Conservation (phyloP, 305 asterid species). For the Rubia balearica region DNA sequence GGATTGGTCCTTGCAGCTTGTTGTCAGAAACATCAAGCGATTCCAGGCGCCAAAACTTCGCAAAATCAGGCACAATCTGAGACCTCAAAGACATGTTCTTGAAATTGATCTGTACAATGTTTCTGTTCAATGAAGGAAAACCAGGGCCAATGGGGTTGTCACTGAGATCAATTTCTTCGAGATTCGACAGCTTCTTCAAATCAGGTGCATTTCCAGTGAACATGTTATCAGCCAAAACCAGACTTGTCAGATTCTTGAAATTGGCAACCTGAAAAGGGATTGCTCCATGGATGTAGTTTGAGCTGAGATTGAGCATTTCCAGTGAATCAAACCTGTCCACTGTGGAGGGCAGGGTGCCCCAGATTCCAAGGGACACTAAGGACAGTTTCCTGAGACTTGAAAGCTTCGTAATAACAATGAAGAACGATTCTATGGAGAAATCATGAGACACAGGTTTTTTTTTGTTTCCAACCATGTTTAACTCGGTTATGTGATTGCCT, state of each 20-base stretch:
- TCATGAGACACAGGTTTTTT: conserved; percentile 47
- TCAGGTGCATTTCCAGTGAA: conserved; percentile 70
- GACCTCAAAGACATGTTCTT: conserved; percentile 63
- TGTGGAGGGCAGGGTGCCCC: conserved; percentile 79
- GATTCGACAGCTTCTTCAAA: conserved; percentile 39
- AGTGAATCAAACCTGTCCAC: conserved; percentile 63
- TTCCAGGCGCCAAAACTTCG: conserved; percentile 37
- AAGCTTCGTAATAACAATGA: conserved; percentile 84
- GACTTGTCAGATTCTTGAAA: conserved; percentile 43
- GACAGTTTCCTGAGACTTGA: conserved; percentile 51
- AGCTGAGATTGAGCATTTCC: conserved; percentile 51
- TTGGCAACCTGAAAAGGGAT: conserved; percentile 57
- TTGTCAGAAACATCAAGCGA: conserved; percentile 59
- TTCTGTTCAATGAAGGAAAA: conserved; percentile 52
- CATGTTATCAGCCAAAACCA: conserved; percentile 55
- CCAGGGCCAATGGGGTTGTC: conserved; percentile 51
- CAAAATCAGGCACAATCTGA: conserved; percentile 48
- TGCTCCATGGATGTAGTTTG: conserved; percentile 55
- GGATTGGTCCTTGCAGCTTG: conserved; percentile 67
- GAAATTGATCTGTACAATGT: conserved; percentile 36
- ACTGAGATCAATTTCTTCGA: conserved; percentile 67
- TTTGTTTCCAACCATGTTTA: conserved; percentile 70
- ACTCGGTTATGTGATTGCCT: conserved; percentile 56
- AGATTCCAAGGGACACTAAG: conserved; percentile 63
- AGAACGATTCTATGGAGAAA: conserved; percentile 76